A percentile compares a stretch with the other conserved stretches of the same genome.
These are phyloP conservation scores for Trichoderma breve DNA, from an alignment of 2,329 filamentous ascomycete species.

Conservation along the genomic window DNA sequence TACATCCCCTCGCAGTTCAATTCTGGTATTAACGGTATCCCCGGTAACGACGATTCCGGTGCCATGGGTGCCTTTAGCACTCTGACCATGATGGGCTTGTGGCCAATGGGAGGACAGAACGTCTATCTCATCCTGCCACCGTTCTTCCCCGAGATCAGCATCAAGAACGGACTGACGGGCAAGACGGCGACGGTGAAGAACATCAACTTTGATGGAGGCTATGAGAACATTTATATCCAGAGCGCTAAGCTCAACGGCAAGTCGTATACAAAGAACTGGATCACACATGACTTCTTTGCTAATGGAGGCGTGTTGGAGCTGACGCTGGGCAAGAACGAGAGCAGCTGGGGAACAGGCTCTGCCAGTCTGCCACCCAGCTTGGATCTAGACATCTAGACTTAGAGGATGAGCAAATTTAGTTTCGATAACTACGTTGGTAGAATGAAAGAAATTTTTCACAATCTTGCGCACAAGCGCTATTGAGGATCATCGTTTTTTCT, in stretches of 20 bases:
- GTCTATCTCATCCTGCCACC: conserved; percentile 52
- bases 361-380: conserved; percentile 11
- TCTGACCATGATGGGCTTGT: conserved; percentile 52
- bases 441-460: background rate
- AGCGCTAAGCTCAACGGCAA: conserved; percentile 55
- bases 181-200: conserved; percentile 32
- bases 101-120: conserved; percentile 52
- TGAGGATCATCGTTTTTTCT: background rate
- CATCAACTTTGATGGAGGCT: conserved; percentile 40
- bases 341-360: conserved; percentile 26
- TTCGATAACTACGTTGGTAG: background rate
- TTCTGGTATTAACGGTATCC: conserved; percentile 56
- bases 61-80: conserved; percentile 54
- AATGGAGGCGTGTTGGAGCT: conserved; percentile 58
- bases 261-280: conserved; percentile 57
- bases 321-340: conserved; percentile 51
- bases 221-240: conserved; percentile 57
- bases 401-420: background rate
- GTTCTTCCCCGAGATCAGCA: conserved; percentile 47
- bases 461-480: background rate
- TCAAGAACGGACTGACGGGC: conserved; percentile 31
- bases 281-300: conserved; percentile 59
- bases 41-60: conserved; percentile 53
- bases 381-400: background rate
- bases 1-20: conserved; percentile 71